These are phyloP conservation scores for Gastrolobium villosum DNA, from an alignment of 306 rosid species.

Conservation along the genomic window DNA sequence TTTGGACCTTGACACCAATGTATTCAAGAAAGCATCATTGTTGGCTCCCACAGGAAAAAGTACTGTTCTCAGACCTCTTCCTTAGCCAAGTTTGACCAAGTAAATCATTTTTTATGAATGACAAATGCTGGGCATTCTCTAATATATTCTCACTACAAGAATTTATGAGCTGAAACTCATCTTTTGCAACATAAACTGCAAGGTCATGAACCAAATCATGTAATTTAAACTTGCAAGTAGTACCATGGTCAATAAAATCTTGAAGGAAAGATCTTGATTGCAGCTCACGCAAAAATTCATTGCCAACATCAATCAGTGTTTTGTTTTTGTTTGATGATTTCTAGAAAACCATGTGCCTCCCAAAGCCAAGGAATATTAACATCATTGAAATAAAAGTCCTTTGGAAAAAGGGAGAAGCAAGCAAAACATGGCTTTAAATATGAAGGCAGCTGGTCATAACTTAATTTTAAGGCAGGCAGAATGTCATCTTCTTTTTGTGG, in stretches of 20 bases:
- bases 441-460: conserved; percentile 44
- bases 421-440: conserved; percentile 19
- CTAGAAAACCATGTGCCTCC: conserved; percentile 46
- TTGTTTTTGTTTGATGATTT: background rate
- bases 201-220: background rate
- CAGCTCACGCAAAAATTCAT: conserved; percentile 1
- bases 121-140: background rate
- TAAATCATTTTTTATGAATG: background rate
- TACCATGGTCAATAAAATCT: background rate
- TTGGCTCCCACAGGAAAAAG: background rate
- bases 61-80: background rate
- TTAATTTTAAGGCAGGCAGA: conserved; percentile 37
- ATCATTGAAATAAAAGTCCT: background rate
- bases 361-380: background rate
- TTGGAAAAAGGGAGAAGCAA: too few relatives aligned
- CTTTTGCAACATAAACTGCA: conserved; percentile 3
- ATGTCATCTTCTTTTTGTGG: conserved; percentile 2
- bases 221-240: background rate
- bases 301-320: conserved; percentile 29
- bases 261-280: conserved; percentile 5
- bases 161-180: conserved; percentile 15
- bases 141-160: background rate
- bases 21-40: background rate
- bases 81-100: background rate
- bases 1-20: background rate